Base-by-base conservation (phyloP, 805 yeast genomes). In the Wickerhamiella azyma region DNA sequence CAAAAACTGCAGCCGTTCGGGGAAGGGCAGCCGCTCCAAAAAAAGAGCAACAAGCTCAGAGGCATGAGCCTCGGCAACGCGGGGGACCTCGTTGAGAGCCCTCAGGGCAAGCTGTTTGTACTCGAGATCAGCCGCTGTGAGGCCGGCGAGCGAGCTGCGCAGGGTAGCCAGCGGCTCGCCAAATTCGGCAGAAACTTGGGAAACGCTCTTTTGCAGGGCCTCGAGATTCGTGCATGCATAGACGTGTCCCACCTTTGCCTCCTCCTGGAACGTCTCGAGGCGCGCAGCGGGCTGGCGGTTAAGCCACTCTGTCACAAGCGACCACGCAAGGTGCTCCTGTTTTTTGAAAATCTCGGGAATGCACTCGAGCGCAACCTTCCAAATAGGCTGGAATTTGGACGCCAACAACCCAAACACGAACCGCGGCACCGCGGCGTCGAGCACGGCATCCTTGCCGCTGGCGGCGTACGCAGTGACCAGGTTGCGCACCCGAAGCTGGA, bases 321-420 rank as follows among this genome's bases (percentile, higher is more conserved):
- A 65, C 58, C 33, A 30, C 13, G 13, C 24, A 21, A 21, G 24
- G 33, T n/a, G n/a, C 9, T 30, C 9, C 16, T 30, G 26, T 51
- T 68, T 69, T 14, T 59, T 64, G 11, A 68, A 61, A 9, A 80
- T 60, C 3, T 61, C 56, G 1, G 78, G 74, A 4, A 84, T 56
- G 3, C 73, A 70, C 50, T 80, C 89, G 45, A 70, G 64, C 1
- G 82, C 81, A 5, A 81, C 85, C 16, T 75, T 72, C 94, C 95
- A 86, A 11, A 81, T 71, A 0, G 97, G 97, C 47, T 85, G 81
- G 54, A 89, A 85, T 48, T 75, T 74, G 29, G 78, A 77, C 3
- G 85, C 69, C 37, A 88, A 63, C 49, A 82, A 69, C 29, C 97
- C 97, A 53, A 81, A 71, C 33, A 77, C 46, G 54, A 70, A 76